phyloP scores from a whole-genome alignment of 2,329 filamentous ascomycete genomes.

The Penicillium palitans region DNA sequence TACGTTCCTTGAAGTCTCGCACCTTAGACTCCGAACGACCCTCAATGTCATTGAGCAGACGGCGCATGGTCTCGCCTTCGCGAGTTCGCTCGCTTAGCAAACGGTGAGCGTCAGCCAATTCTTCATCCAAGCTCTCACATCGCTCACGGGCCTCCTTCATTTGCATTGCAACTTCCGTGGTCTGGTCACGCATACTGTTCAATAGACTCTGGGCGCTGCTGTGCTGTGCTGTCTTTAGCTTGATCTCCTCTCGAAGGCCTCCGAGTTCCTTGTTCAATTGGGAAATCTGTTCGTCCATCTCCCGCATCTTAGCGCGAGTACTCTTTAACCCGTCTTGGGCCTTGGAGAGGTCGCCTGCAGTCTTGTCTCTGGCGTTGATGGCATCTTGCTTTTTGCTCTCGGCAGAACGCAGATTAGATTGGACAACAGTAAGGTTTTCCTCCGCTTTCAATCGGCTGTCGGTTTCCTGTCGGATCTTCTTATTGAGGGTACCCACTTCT shows the following conservation, averaged over 20 bases:
- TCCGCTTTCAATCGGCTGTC: slow-evolving; percentile 72
- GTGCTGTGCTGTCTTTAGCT: slow-evolving; percentile 83
- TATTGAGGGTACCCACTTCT: slow-evolving; percentile 75
- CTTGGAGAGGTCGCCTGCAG: slow-evolving; percentile 67
- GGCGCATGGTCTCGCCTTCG: slow-evolving; percentile 92
- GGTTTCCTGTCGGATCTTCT: slow-evolving; percentile 74
- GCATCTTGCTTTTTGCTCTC: slow-evolving; percentile 80
- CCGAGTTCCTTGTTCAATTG: slow-evolving; percentile 68
- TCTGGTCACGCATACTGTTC: slow-evolving; percentile 90
- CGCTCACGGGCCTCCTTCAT: slow-evolving; percentile 84
- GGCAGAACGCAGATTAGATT: slow-evolving; percentile 73
- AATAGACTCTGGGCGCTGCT: slow-evolving; percentile 80
- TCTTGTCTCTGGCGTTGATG: slow-evolving; percentile 70
- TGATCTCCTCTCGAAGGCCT: slow-evolving; percentile 72
- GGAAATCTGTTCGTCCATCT: slow-evolving; percentile 72
- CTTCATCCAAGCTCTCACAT: slow-evolving; percentile 85
- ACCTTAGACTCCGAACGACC: slow-evolving; percentile 76
- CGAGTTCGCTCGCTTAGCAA: slow-evolving; percentile 83
- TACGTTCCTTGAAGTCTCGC: slow-evolving; percentile 81
- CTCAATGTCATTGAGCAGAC: slow-evolving; percentile 83
- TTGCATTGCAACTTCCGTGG: slow-evolving; percentile 81
- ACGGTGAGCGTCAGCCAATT: slow-evolving; percentile 82
- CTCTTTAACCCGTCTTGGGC: slow-evolving; percentile 68
- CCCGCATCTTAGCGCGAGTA: slow-evolving; percentile 60
- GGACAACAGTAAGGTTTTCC: slow-evolving; percentile 71